Evolutionary conservation across 2,329 filamentous ascomycete genomes (phyloP).

Genomic region (Aureobasidium mangrovei): DNA sequence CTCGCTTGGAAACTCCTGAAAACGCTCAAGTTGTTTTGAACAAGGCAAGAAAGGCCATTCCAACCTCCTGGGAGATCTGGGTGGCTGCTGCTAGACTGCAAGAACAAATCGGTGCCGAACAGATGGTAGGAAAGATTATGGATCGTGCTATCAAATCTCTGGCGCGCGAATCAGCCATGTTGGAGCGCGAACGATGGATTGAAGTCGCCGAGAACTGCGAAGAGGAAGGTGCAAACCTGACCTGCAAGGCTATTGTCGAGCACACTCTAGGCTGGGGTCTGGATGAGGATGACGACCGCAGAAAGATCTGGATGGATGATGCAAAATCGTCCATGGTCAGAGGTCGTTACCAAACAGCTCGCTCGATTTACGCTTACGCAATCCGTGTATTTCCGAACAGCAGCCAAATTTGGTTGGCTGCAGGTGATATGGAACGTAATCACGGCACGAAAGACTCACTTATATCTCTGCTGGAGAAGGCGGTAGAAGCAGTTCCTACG

Average conservation of each 20-base stretch:
- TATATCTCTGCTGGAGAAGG: conserved; percentile 80
- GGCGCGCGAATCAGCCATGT: conserved; percentile 87
- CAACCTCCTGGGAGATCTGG: conserved; percentile 93
- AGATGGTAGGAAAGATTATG: conserved; percentile 77
- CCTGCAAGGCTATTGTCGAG: conserved; percentile 80
- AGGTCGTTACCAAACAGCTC: conserved; percentile 78
- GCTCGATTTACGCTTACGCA: conserved; percentile 88
- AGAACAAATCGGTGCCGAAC: conserved; percentile 74
- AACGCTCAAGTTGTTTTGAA: conserved; percentile 94
- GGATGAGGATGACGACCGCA: conserved; percentile 92
- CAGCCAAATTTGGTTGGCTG: conserved; percentile 80
- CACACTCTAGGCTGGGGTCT: conserved; percentile 89
- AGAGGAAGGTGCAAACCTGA: conserved; percentile 77
- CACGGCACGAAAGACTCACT: conserved; percentile 78
- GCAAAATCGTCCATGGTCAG: conserved; percentile 72
- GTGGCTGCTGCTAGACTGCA: conserved; percentile 86
- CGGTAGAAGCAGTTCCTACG: conserved; percentile 84
- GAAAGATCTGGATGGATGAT: conserved; percentile 93
- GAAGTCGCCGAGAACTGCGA: conserved; percentile 90
- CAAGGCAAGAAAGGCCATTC: conserved; percentile 85
- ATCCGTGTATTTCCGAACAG: conserved; percentile 83
- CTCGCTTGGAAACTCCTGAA: conserved; percentile 77
- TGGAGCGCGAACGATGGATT: conserved; percentile 96
- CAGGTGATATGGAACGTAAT: conserved; percentile 81
- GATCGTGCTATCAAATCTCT: conserved; percentile 84